Percentiles rank a stretch among this genome's conserved stretches.
Conservation (phyloP, 805 yeast genomes). For the Dipodascus geniculatus region DNA sequence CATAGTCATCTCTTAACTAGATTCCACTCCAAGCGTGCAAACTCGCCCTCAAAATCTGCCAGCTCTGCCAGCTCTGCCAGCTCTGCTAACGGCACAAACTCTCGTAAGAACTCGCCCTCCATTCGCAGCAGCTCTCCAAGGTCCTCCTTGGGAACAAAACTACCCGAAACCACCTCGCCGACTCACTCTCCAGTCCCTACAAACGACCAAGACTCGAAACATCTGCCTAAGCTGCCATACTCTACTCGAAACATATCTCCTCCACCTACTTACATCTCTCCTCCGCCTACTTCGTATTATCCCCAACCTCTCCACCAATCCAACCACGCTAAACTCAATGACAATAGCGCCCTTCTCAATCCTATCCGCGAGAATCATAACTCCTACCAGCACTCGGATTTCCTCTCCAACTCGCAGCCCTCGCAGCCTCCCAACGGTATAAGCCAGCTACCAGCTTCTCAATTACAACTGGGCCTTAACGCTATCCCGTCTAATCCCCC, state of each 20-base stretch:
- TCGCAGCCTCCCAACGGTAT: no score
- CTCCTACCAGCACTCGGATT: not conserved
- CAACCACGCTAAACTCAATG: not conserved
- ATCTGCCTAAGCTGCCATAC: not conserved
- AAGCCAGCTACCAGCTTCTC: not conserved
- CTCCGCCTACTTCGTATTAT: not conserved
- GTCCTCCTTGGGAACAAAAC: not conserved
- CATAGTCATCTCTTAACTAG: constrained; percentile 21
- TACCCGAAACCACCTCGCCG: not conserved
- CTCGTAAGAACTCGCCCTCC: not conserved
- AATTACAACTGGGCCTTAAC: not conserved
- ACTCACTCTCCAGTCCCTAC: not conserved
- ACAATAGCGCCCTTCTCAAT: not conserved
- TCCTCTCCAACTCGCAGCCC: not conserved
- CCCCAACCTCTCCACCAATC: not conserved
- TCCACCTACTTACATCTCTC: not conserved
- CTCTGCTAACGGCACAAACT: not conserved
- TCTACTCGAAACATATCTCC: not conserved
- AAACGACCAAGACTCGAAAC: not conserved
- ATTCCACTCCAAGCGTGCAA: constrained; percentile 22
- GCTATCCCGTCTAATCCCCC: not conserved
- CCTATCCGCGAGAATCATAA: not conserved
- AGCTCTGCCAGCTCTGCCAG: not conserved
- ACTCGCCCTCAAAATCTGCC: constrained; percentile 4
- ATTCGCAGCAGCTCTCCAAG: not conserved